Evolutionary conservation across 441 rosid genomes (phyloP).

Genomic region (Bruguiera hainesii): DNA sequence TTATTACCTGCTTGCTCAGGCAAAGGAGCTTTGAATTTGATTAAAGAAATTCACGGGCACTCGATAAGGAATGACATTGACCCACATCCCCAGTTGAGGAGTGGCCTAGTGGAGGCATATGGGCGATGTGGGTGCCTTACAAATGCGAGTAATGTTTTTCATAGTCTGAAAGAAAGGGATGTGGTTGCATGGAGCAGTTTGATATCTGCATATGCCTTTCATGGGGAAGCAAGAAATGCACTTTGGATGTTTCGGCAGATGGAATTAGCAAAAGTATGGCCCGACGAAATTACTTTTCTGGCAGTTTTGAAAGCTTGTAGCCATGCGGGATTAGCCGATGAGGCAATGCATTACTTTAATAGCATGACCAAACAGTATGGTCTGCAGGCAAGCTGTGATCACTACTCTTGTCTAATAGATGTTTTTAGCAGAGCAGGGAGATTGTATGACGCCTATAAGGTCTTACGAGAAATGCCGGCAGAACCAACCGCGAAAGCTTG

Average conservation of each 20-base stretch:
- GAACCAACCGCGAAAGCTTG: constrained; percentile 58
- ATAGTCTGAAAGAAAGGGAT: constrained; percentile 35
- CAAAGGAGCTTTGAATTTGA: constrained; percentile 34
- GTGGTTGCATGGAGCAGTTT: constrained; percentile 68
- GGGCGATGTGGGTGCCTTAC: constrained; percentile 47
- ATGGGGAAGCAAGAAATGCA: constrained; percentile 49
- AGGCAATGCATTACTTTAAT: constrained; percentile 41
- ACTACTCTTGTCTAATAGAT: constrained; percentile 64
- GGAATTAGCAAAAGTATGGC: constrained; percentile 46
- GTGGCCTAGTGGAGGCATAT: constrained; percentile 57
- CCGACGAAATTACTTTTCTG: constrained; percentile 55
- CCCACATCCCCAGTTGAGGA: constrained; percentile 44
- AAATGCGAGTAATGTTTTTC: constrained; percentile 36
- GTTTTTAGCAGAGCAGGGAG: constrained; percentile 60
- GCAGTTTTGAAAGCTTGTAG: constrained; percentile 63
- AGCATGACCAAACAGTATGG: constrained; percentile 44
- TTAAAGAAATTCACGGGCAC: constrained; percentile 55
- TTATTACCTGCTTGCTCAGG: constrained; percentile 46
- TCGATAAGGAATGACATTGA: constrained; percentile 44
- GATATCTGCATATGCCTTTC: constrained; percentile 60
- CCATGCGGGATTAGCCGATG: constrained; percentile 60
- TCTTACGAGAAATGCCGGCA: constrained; percentile 48
- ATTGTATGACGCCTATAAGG: constrained; percentile 49
- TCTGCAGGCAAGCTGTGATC: constrained; percentile 46
- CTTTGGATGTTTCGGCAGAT: constrained; percentile 45